These are phyloP conservation scores for Calonectria multiphialidica DNA, from an alignment of 2,329 filamentous ascomycete species.

Conservation along the genomic window DNA sequence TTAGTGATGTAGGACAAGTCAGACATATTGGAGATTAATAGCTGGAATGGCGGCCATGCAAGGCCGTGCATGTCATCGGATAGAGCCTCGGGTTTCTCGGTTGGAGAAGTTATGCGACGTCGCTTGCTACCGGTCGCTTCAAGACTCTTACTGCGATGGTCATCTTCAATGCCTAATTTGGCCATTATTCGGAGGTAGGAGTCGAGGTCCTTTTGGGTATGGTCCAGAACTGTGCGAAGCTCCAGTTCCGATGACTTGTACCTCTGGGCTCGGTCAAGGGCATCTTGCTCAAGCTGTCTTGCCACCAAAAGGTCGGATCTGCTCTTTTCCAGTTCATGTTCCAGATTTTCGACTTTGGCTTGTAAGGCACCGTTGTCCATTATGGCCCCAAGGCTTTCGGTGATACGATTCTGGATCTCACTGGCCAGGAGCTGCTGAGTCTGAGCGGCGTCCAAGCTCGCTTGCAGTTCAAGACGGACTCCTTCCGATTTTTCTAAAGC, in stretches of 20 bases:
- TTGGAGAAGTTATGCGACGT: background rate
- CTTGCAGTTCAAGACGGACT: background rate
- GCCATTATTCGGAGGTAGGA: background rate
- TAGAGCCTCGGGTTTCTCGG: background rate
- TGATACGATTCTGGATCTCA: background rate
- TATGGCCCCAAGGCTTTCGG: background rate
- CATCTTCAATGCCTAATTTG: background rate
- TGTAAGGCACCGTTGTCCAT: background rate
- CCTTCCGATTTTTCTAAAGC: background rate
- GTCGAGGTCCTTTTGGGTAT: background rate
- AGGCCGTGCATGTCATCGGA: accelerated
- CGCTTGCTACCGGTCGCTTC: background rate
- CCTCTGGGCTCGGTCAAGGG: background rate
- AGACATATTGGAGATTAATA: background rate
- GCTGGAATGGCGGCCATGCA: no score
- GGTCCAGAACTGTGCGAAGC: background rate
- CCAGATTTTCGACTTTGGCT: background rate
- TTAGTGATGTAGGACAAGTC: background rate
- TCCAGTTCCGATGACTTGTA: background rate
- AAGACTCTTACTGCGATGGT: background rate
- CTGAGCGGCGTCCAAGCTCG: background rate
- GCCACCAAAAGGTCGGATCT: background rate
- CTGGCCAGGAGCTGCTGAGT: background rate
- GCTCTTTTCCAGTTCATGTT: background rate
- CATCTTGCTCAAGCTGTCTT: background rate